Evolutionary conservation across 2,329 filamentous ascomycete genomes (phyloP), one percentile per base, ranked within the genome.

Genomic region (Botryotinia convoluta): DNA sequence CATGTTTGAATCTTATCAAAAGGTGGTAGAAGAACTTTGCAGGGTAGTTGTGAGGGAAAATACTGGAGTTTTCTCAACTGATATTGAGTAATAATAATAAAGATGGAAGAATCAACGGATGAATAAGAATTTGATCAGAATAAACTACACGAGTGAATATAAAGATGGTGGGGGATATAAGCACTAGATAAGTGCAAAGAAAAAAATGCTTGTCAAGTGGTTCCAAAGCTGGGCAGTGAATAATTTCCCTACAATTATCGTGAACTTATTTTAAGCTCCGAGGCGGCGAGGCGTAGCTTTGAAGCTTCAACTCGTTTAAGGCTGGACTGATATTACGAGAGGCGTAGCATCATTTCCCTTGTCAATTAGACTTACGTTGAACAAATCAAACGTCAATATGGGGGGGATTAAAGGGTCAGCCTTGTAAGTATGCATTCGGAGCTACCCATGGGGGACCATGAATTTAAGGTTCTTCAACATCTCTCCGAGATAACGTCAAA

Each of bases 1-100:
- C 79, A 80, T 80, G 45, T 9, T 76, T 73, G 26, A 32, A 63
- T 67, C 4, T 42, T 72, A 9, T 65, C 39, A 10, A 35, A 45
- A 45, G 26, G 20, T 60, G 22, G 29, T 35, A 14, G 7, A 35
- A 60, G 35, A 9, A 20, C 26, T 68, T 68, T 22, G 26, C 26
- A n/a, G 48, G 35, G 18, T 32, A 57, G 6, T 26, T 12, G 18
- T 14, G n/a, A 68, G 16, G 26, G 32, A 39, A 54, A 8, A 57
- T 42, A 29, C 37, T 29, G 20, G 16, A 42, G 35, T 26, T 18
- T 57, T 54, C 35, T 32, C 35, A n/a, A 54, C 12, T 54, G 5
- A 42, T 42, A 32, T 22, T 16, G 10, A 42, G n/a, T 37, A 26
- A 54, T 16, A 14, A 14, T 51, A 54, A 16, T 7, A 54, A 35